These are phyloP conservation scores for Umbellularia californica DNA, from an alignment of 164 flowering plant species.

Conservation along the genomic window DNA sequence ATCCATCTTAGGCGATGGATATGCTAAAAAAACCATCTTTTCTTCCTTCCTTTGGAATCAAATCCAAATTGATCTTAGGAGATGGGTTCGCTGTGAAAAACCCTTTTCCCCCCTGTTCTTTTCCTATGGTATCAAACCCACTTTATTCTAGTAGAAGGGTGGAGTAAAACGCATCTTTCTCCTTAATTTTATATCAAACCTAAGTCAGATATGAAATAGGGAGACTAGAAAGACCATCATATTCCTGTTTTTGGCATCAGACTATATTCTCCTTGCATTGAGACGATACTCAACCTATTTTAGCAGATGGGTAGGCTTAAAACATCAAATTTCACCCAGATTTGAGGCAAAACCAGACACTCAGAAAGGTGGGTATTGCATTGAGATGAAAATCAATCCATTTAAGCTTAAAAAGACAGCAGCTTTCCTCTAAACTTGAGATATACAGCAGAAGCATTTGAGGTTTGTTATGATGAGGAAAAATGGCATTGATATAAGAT, in stretches of 20 bases:
- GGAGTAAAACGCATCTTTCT: neutral
- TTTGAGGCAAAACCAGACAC: neutral
- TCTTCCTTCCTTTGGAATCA: neutral
- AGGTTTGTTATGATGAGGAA: neutral
- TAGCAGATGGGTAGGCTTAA: neutral
- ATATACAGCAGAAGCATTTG: slow-evolving; percentile 1
- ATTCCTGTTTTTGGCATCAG: neutral
- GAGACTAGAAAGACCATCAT: neutral
- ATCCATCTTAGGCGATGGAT: slow-evolving; percentile 13
- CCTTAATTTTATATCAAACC: neutral
- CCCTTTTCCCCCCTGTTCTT: no score
- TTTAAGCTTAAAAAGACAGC: neutral
- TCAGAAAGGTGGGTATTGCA: neutral
- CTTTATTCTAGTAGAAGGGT: neutral
- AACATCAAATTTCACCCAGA: neutral
- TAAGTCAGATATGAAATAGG: neutral
- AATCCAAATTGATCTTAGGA: neutral
- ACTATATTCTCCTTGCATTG: neutral
- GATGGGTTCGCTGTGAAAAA: no score
- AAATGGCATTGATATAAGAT: neutral
- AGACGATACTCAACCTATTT: neutral
- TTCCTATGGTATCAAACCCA: neutral
- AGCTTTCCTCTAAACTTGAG: slow-evolving; percentile 8
- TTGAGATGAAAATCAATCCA: neutral
- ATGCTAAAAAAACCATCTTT: slow-evolving; percentile 17